phyloP scores from a whole-genome alignment of 2,329 filamentous ascomycete genomes.

The Neofusicoccum parvum region DNA sequence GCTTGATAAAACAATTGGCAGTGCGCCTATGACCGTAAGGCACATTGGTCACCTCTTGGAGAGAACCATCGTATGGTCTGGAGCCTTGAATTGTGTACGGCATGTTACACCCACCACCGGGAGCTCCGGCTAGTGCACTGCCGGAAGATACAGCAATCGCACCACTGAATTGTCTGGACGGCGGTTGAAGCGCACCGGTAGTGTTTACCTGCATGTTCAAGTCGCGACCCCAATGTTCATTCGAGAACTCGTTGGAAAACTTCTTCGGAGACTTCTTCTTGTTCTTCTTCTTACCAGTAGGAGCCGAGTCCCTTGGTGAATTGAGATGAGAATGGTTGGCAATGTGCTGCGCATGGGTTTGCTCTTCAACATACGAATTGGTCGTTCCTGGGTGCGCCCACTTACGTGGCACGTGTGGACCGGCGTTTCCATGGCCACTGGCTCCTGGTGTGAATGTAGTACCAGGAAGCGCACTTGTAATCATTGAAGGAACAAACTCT shows the following conservation, averaged over 20 bases:
- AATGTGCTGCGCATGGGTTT: not conserved
- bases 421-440: not conserved
- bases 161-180: not conserved
- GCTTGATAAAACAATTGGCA: not conserved
- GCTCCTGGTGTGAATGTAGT: not conserved
- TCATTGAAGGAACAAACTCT: slow-evolving; percentile 12
- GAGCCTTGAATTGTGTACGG: not conserved
- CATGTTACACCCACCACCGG: not conserved
- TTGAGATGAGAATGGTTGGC: not conserved
- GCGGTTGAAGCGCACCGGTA: too few species aligned
- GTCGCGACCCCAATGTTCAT: not conserved
- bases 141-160: not conserved
- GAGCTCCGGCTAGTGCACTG: not conserved
- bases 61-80: not conserved
- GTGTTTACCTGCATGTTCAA: too few species aligned
- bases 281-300: not conserved
- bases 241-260: not conserved
- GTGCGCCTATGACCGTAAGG: not conserved
- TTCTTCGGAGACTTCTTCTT: not conserved
- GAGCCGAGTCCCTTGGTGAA: not conserved
- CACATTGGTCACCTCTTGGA: not conserved
- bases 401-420: slow-evolving; percentile 2
- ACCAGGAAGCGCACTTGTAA: not conserved
- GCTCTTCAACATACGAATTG: not conserved
- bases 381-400: not conserved